Evolutionary conservation across 2,329 filamentous ascomycete species (phyloP), one percentile per base, ranked within the genome.

Genomic region (Fusarium bulbicola): DNA sequence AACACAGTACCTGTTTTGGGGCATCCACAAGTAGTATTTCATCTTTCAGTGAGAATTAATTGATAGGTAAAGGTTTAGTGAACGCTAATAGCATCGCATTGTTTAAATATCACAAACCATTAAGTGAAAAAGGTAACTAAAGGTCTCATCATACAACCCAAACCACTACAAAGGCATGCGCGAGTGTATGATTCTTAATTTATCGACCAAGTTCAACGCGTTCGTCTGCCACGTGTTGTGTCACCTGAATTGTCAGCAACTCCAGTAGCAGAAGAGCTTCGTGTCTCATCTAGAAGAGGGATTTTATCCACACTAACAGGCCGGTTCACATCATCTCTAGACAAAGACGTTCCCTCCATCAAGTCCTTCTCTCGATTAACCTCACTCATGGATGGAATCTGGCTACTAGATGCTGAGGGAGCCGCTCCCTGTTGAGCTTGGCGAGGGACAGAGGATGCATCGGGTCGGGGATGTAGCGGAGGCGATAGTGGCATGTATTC

Each of bases 231-330:
- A 39, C 85, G 83, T 7, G 85, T 82, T 11, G 84, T 80, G 70
- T 87, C 84, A 66, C 81, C 85, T n/a, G 82, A 82, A 3, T 82
- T 81, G 2, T 79, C 80, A 59, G 89, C 86, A 40, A 86, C 74
- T 6, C 85, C 84, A 4, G 84, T 86, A 11, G 83, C 79, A 20
- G 72, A 77, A 6, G 77, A 76, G 12, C 72, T 75, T 16, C 75
- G 75, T 46, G 78, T 77, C 59, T 89, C 86, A 21, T 88, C 87
- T 21, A 92, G 80, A 36, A 91, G 79, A 6, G 90, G 89, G 52
- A 92, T 91, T 24, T 84, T 82, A 68, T 91, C 89, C 5, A 91
- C 78, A 52, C 78, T 81, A 14, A 76, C 74, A 18, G 68, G 74
- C 34, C 76, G 77, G 32, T 70, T 68, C n/a, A 68, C 73, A 12